Conservation (phyloP, 202 grass and related monocot species). For the Dendrocalamus latiflorus region DNA sequence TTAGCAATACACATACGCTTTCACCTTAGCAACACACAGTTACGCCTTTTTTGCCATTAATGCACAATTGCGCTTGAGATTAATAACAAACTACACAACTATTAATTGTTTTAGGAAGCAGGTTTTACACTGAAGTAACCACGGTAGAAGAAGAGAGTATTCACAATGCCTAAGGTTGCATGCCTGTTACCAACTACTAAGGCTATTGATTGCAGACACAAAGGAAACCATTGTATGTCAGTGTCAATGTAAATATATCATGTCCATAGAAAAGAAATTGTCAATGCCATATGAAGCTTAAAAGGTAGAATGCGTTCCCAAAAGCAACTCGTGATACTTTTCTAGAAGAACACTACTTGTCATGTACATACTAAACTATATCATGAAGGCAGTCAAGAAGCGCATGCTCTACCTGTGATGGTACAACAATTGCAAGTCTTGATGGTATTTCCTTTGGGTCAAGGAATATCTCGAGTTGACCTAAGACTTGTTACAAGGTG, state of each 20-base stretch:
- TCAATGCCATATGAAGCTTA: background rate
- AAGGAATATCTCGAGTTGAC: constrained; percentile 48
- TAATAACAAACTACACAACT: background rate
- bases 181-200: background rate
- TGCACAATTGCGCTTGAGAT: background rate
- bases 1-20: constrained; percentile 19
- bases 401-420: constrained; percentile 52
- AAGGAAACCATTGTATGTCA: background rate
- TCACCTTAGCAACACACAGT: too few relatives aligned
- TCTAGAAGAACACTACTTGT: background rate
- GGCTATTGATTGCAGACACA: background rate
- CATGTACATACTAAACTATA: background rate
- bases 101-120: background rate
- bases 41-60: too few relatives aligned
- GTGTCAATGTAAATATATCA: background rate
- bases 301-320: background rate
- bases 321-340: background rate
- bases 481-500: too few relatives aligned
- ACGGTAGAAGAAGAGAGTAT: background rate
- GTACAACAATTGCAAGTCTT: constrained; percentile 79
- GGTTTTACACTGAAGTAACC: background rate
- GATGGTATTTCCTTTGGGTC: constrained; percentile 78
- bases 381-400: background rate
- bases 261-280: background rate
- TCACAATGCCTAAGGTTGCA: background rate